Evolutionary conservation across 2,329 filamentous ascomycete species (phyloP).

Genomic region (Penicillium sp.): DNA sequence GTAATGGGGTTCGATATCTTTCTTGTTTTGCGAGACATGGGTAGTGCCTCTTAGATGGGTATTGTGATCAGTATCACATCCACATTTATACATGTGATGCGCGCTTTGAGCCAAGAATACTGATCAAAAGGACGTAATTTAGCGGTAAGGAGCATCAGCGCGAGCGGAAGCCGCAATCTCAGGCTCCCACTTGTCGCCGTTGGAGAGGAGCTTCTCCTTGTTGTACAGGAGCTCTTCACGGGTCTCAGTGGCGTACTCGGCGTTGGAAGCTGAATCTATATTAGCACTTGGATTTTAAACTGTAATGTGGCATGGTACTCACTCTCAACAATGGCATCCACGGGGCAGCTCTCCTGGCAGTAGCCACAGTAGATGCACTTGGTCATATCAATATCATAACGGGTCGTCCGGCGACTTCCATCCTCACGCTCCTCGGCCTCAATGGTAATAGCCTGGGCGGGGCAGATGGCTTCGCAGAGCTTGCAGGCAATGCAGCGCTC

Average conservation of each 20-base stretch:
- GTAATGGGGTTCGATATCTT: slow-evolving; percentile 17
- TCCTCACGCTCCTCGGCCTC: slow-evolving; percentile 98
- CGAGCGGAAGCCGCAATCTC: slow-evolving; percentile 90
- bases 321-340: slow-evolving; percentile 87
- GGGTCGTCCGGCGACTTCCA: slow-evolving; percentile 88
- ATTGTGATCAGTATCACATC: slow-evolving; percentile 6
- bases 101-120: background rate
- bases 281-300: background rate
- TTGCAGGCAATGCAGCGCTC: slow-evolving; percentile 99
- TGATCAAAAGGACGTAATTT: slow-evolving; percentile 35
- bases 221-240: slow-evolving; percentile 97
- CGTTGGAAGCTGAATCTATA: slow-evolving; percentile 59
- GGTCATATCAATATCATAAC: slow-evolving; percentile 99
- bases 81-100: background rate
- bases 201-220: slow-evolving; percentile 89
- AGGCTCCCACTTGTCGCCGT: slow-evolving; percentile 97
- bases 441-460: slow-evolving; percentile 97
- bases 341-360: slow-evolving; percentile 98
- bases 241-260: slow-evolving; percentile 73
- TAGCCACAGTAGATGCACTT: slow-evolving; percentile 99
- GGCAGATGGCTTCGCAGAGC: slow-evolving; percentile 97
- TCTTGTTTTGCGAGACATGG: slow-evolving; percentile 21
- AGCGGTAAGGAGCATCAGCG: slow-evolving; percentile 91
- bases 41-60: slow-evolving; percentile 7
- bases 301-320: slow-evolving; percentile 32